Percentiles rank a stretch among this genome's conserved stretches.
These are phyloP conservation scores for Eimeria necatrix DNA, from an alignment of 169 alveolate species.

Conservation along the genomic window DNA sequence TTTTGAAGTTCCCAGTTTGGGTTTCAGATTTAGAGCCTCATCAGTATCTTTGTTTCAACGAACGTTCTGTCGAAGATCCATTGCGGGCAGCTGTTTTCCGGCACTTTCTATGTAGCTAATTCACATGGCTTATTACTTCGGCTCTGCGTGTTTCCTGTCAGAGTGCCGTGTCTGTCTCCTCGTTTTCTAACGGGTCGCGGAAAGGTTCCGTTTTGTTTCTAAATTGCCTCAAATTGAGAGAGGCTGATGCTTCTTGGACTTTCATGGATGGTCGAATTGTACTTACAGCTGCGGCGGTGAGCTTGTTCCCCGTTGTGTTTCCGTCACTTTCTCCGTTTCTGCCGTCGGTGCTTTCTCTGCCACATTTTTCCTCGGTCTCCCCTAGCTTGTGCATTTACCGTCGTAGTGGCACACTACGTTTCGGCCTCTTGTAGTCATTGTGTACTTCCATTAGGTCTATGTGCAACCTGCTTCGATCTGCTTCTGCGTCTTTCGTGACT, in stretches of 20 bases:
- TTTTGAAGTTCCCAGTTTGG: not conserved
- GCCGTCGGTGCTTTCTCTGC: not conserved
- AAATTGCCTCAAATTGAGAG: not conserved
- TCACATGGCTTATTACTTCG: no score
- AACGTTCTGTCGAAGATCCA: no score
- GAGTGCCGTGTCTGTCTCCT: not conserved
- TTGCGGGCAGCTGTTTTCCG: no score
- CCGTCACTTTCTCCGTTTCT: not conserved
- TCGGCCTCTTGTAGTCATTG: no score
- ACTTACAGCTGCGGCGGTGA: constrained; percentile 30
- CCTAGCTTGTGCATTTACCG: no score
- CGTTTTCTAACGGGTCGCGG: not conserved
- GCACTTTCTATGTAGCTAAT: no score
- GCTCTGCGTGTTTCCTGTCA: not conserved
- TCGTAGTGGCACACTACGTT: no score
- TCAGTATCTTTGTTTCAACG: not conserved
- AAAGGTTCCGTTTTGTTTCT: not conserved
- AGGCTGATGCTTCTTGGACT: constrained; percentile 16
- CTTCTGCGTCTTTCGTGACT: no score
- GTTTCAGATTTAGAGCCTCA: not conserved
- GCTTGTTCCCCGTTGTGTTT: not conserved
- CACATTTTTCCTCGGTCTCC: no score
- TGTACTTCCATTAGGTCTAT: no score
- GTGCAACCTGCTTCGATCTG: no score
- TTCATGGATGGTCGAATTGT: constrained; percentile 21